Percentiles rank a stretch among this genome's conserved stretches.
Evolutionary conservation across 192 early-diverging fungal species (phyloP).

Genomic region (Backusella luteola): DNA sequence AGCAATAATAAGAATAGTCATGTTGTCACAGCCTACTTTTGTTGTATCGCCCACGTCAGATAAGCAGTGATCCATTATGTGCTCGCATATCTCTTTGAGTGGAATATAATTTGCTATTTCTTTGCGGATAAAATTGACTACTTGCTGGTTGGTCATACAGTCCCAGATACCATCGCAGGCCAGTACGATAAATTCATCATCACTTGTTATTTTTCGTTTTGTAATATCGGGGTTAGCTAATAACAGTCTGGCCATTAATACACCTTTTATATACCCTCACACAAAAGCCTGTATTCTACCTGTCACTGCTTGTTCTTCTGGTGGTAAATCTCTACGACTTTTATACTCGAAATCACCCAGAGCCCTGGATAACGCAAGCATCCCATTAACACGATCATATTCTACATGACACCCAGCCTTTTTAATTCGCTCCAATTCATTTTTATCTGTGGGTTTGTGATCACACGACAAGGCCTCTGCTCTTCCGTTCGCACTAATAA

Average conservation of each 20-base stretch:
- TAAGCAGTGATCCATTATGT: conserved; percentile 88
- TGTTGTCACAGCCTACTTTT: conserved; percentile 97
- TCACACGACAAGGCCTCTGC: conserved; percentile 79
- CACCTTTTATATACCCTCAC: too few relatives aligned
- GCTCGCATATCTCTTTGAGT: conserved; percentile 76
- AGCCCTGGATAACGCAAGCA: conserved; percentile 88
- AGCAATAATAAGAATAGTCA: conserved; percentile 93
- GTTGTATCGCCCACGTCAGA: conserved; percentile 82
- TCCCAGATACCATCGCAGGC: conserved; percentile 99
- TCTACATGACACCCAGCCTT: conserved; percentile 94
- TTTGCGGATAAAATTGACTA: conserved; percentile 81
- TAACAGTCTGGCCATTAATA: background rate
- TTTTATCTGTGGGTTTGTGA: conserved; percentile 89
- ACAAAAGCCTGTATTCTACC: conserved; percentile 17
- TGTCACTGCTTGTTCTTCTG: conserved; percentile 92
- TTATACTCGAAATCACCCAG: conserved; percentile 99
- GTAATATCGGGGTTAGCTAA: conserved; percentile 77
- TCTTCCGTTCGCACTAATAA: conserved; percentile 68
- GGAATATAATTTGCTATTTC: conserved; percentile 60
- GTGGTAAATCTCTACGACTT: conserved; percentile 62
- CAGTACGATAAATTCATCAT: conserved; percentile 89
- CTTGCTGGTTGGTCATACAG: conserved; percentile 86
- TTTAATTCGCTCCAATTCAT: conserved; percentile 78
- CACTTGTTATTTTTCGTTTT: conserved; percentile 51
- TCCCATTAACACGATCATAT: conserved; percentile 95